Evolutionary conservation across 495 filamentous ascomycete species (phyloP).

Genomic region (Lepidopterella palustris): DNA sequence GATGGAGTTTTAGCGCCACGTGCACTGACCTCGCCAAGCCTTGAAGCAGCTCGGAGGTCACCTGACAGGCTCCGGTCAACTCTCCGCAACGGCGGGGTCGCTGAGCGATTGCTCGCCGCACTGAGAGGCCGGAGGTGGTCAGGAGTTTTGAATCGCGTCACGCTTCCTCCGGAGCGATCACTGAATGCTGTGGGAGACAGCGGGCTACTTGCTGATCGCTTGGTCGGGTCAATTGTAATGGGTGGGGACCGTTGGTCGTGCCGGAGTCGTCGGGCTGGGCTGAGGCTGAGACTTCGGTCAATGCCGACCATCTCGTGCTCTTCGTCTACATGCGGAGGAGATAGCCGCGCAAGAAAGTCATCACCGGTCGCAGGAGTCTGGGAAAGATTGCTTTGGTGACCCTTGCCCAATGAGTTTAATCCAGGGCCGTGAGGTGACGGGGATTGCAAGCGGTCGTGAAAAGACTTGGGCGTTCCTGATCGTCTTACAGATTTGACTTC

Average conservation of each 20-base stretch:
- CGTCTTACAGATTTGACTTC: constrained; percentile 33
- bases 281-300: constrained; percentile 24
- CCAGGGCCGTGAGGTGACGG: constrained; percentile 19
- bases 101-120: constrained; percentile 48
- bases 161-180: constrained; percentile 44
- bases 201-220: constrained; percentile 29
- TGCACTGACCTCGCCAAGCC: constrained; percentile 31
- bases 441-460: constrained; percentile 29
- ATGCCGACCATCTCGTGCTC: constrained; percentile 36
- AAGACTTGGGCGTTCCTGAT: constrained; percentile 24
- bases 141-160: constrained; percentile 44
- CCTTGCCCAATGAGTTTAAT: constrained; percentile 1
- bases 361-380: constrained; percentile 44
- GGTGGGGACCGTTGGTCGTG: constrained; percentile 29
- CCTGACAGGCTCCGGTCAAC: constrained; percentile 68
- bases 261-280: constrained; percentile 27
- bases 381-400: background rate
- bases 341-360: constrained; percentile 44
- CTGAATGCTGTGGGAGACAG: constrained; percentile 37
- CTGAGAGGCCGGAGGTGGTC: constrained; percentile 56
- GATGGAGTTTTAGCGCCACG: constrained; percentile 18
- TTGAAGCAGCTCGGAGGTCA: constrained; percentile 68
- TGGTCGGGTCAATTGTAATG: constrained; percentile 24
- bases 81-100: constrained; percentile 63
- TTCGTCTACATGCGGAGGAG: constrained; percentile 45